Conservation (phyloP, 1,284 basidiomycete genomes). For the Cerrena zonata region DNA sequence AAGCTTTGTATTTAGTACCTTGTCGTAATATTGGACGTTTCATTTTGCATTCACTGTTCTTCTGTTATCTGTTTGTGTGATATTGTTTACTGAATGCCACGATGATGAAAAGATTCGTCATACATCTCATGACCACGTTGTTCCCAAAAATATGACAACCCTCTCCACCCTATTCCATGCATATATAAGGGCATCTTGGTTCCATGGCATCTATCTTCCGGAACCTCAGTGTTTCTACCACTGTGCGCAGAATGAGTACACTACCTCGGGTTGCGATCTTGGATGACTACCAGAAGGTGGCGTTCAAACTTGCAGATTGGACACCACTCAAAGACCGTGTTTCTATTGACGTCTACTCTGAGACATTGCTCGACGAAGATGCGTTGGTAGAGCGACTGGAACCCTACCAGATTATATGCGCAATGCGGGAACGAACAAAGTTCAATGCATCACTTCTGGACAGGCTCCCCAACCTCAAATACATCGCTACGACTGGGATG, state of each 20-base stretch:
- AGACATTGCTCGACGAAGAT: constrained; percentile 49
- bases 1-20: neutral
- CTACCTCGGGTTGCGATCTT: constrained; percentile 44
- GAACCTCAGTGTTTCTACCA: too few species aligned
- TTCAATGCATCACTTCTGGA: constrained; percentile 46
- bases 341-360: constrained; percentile 42
- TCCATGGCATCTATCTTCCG: too few species aligned
- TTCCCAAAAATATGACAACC: neutral
- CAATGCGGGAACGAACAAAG: constrained; percentile 64
- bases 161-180: neutral
- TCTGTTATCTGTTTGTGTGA: neutral
- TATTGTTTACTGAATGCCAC: neutral
- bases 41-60: neutral
- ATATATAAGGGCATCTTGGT: too few species aligned
- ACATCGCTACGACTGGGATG: constrained; percentile 55
- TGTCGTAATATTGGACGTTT: constrained; percentile 10
- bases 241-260: constrained; percentile 5
- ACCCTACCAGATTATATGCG: constrained; percentile 53
- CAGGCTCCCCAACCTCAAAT: constrained; percentile 50
- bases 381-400: constrained; percentile 43
- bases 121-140: neutral
- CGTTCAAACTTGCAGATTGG: constrained; percentile 50
- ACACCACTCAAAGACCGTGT: constrained; percentile 34
- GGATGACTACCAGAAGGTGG: constrained; percentile 59
- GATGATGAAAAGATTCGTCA: constrained; percentile 2